Evolutionary conservation across 495 filamentous ascomycete species (phyloP).

Genomic region (Schizothecium vesticola): DNA sequence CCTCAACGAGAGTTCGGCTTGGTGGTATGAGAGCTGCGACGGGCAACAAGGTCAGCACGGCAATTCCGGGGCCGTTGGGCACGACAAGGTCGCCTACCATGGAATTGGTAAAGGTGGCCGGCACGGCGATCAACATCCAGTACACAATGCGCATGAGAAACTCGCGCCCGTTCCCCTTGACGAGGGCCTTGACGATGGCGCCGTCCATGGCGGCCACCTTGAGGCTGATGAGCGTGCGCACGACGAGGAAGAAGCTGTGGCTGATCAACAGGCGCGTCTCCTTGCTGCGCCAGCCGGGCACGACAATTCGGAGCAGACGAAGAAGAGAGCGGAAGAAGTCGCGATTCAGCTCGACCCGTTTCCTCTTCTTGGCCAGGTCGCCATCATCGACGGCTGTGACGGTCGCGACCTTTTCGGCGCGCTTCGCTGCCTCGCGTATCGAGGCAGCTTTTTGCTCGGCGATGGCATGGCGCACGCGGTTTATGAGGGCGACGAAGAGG

Average conservation of each 20-base stretch:
- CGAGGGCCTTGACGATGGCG: constrained; percentile 79
- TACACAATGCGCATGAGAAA: constrained; percentile 86
- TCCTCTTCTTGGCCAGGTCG: constrained; percentile 45
- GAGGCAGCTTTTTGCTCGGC: constrained; percentile 89
- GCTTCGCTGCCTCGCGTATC: constrained; percentile 59
- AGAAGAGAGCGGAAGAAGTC: constrained; percentile 90
- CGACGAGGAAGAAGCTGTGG: constrained; percentile 75
- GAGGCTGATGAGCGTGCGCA: constrained; percentile 84
- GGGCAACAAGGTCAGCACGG: not conserved
- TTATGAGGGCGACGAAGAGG: constrained; percentile 80
- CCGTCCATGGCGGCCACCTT: constrained; percentile 97
- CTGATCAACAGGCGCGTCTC: constrained; percentile 79
- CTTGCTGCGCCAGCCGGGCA: constrained; percentile 84
- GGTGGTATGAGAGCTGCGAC: constrained; percentile 87
- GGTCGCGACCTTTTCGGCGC: constrained; percentile 51
- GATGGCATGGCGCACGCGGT: constrained; percentile 87
- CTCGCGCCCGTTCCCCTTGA: constrained; percentile 84
- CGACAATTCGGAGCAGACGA: constrained; percentile 74
- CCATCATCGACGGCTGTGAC: constrained; percentile 39
- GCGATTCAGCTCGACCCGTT: constrained; percentile 87
- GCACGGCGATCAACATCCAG: constrained; percentile 99
- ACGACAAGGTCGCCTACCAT: constrained; percentile 61
- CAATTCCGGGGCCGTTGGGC: not conserved
- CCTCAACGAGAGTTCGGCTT: constrained; percentile 86
- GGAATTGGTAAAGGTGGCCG: constrained; percentile 96